Conservation (phyloP, 202 grass and related monocot species). For the Bolboschoenoplectus hybrid region DNA sequence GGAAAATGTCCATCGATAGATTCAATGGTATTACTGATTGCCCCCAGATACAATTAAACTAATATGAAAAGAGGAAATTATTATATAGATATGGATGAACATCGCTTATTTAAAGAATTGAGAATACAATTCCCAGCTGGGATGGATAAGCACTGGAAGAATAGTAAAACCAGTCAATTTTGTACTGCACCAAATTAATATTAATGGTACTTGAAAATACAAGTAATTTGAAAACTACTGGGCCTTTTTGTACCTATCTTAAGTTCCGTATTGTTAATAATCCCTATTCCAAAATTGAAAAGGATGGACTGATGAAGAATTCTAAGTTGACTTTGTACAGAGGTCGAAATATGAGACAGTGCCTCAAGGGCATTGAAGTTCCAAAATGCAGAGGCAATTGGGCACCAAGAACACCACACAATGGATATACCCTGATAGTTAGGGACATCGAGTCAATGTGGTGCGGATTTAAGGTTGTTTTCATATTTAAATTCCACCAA, state of each 20-base stretch:
- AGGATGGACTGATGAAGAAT: not conserved
- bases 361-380: not conserved
- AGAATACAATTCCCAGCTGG: not conserved
- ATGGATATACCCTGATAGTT: not conserved
- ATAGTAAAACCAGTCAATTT: not conserved
- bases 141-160: constrained; percentile 3
- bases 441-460: not conserved
- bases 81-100: not conserved
- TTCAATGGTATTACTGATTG: constrained; percentile 21
- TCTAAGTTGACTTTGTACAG: not conserved
- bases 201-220: not conserved
- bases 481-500: too few relatives aligned
- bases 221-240: too few relatives aligned
- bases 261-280: not conserved
- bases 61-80: not conserved
- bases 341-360: not conserved
- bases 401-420: not conserved
- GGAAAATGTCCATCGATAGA: not conserved
- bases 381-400: not conserved
- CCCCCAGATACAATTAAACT: not conserved
- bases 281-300: not conserved
- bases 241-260: not conserved
- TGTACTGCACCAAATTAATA: not conserved
- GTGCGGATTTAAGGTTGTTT: too few relatives aligned
- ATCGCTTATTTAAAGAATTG: not conserved